Evolutionary conservation across 1,284 basidiomycete genomes (phyloP), one percentile per base, ranked within the genome.

Genomic region (Irpex lacteus): DNA sequence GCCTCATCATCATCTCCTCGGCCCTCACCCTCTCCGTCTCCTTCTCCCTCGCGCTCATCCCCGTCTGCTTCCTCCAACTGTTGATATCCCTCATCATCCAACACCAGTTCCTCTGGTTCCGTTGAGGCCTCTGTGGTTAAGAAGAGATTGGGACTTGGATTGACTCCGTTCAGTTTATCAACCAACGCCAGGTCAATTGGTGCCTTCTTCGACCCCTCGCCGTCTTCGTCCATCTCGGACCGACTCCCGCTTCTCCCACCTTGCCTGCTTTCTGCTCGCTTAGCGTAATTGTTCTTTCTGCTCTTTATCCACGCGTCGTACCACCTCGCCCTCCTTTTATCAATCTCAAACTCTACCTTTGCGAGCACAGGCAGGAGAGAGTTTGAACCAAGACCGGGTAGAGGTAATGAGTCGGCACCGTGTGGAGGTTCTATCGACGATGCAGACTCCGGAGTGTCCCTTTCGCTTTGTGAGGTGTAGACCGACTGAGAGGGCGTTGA

Each of bases 341-440:
- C 92, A 68, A 95, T 90, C 71, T 95, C 92, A 69, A 95, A 95
- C 74, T 95, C 93, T 18, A 95, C 85, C 76, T 94, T 95, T 60
- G 93, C 94, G 36, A 95, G 82, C 64, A 95, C 88, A 11, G 91
- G 91, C 60, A 93, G 86, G 53, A 91, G 76, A 34, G 89, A 85
- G 59, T 82, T 73, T 15, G 87, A 86, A 64, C 76, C 74, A 56
- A 92, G 77, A 5, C 90, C 90, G 15, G 88, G 86, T n/a, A 91
- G 79, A 63, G 86, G 81, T 60, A 90, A 75, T 38, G 81, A 80
- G 59, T 82, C 80, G 36, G 79, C 80, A 58, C 77, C 78, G 18
- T 73, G 69, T 49, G 78, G 72, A 58, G 62, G 61, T 38, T 59
- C 63, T 7, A 80, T 80, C 52, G 81, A 80, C 8, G 81, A 79